Evolutionary conservation across 2,329 filamentous ascomycete genomes (phyloP), one percentile per base, ranked within the genome.

Genomic region (Phyllosticta citrichinensis): DNA sequence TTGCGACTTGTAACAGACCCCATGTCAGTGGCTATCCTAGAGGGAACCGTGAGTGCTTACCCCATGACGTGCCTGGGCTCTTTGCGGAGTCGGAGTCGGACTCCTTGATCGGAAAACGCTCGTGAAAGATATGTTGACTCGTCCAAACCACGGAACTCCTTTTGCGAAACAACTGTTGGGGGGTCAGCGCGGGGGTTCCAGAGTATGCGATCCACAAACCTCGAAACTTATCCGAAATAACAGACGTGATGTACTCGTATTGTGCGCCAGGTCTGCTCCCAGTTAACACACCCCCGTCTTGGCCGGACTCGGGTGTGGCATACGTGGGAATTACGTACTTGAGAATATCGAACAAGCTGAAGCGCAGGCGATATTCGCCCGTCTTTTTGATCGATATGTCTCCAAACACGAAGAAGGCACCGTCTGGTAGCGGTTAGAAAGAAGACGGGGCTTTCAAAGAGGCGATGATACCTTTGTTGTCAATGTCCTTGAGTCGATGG

Each of bases 331-430:
- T 10, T 24, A 71, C 79, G 66, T 72, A 83, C 79, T 82, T 83
- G 66, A 77, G 79, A 75, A 89, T 83, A 71, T 92, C 88, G 72
- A 87, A 92, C 14, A 96, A 79, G 56, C 83, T 87, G 70, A 96
- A 96, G 60, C 85, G 82, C 50, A 96, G 80, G 40, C 86, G 81
- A 70, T 86, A 93, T 20, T 78, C 80, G 30, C 91, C 91, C 67
- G 88, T 83, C 24, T 85, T 79, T 69, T 87, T 87, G 63, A 93
- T 85, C 0, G 89, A 94, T 22, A 96, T 79, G 72, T 96, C 91
- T 5, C 88, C 88, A 73, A 95, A 96, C n/a, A 96, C 87, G 69
- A 96, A 96, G 75, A 91, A 95, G 0, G 87, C 90, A 11, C 88
- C 88, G 73, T 94, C 89, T 76, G 63, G n/a, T 63, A 53, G 10